These are phyloP conservation scores for Lathyrus aphaca DNA, from an alignment of 306 rosid genomes.

Conservation along the genomic window DNA sequence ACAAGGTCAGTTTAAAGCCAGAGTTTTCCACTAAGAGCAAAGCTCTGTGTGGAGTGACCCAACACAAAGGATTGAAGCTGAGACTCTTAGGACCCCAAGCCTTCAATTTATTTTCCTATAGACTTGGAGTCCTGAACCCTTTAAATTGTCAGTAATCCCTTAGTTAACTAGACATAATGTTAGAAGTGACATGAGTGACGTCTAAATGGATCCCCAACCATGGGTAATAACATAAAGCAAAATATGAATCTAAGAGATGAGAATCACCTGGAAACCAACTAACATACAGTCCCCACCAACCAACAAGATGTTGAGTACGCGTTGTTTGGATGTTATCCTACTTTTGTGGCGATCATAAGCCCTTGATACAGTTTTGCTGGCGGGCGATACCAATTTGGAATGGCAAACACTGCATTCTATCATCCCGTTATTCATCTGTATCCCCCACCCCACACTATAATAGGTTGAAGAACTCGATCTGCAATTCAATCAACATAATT, in stretches of 20 bases:
- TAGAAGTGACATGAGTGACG: no score
- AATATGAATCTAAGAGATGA: neutral
- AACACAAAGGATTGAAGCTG: no score
- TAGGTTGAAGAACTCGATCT: constrained; percentile 55
- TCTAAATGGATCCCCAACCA: no score
- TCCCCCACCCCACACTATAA: constrained; percentile 40
- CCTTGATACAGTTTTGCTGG: constrained; percentile 66
- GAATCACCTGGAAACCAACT: constrained; percentile 92
- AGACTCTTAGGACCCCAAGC: no score
- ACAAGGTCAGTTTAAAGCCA: no score
- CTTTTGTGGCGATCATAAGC: constrained; percentile 91
- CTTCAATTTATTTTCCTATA: no score
- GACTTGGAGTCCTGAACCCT: no score
- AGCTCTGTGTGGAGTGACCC: no score
- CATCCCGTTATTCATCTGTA: constrained; percentile 76
- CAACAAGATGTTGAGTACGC: constrained; percentile 74
- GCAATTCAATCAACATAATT: constrained; percentile 23
- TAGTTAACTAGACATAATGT: no score
- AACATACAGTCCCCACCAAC: constrained; percentile 95
- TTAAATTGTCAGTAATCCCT: no score
- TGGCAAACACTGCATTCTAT: constrained; percentile 97
- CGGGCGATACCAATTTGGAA: constrained; percentile 81
- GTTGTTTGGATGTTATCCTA: constrained; percentile 79
- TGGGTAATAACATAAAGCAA: no score
- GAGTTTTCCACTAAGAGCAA: no score